phyloP scores from a whole-genome alignment of 2,329 filamentous ascomycete genomes.

The Drechslerella coelobrocha region DNA sequence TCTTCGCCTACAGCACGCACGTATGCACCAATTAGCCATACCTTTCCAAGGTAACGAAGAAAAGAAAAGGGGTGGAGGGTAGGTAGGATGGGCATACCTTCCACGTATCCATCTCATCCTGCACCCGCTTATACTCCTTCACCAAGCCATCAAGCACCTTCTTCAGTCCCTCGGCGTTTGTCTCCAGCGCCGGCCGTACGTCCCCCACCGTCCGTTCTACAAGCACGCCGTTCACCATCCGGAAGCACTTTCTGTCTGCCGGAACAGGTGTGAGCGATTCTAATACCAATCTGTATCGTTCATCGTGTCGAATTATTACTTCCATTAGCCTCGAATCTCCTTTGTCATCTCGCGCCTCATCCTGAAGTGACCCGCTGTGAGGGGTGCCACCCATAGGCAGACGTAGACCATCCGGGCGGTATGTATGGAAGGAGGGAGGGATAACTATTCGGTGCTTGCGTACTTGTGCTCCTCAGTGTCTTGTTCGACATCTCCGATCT shows the following conservation, averaged over 20 bases:
- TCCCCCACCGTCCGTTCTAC: constrained; percentile 94
- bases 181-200: constrained; percentile 86
- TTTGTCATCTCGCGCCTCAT: not conserved
- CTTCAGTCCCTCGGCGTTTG: constrained; percentile 90
- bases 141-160: constrained; percentile 93
- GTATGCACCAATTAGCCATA: constrained; percentile 2
- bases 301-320: not conserved
- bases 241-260: constrained; percentile 91
- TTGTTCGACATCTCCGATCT: constrained; percentile 97
- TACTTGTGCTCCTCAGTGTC: constrained; percentile 98
- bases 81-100: no score
- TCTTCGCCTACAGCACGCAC: constrained; percentile 72
- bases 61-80: no score
- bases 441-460: constrained; percentile 57
- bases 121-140: constrained; percentile 94
- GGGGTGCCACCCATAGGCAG: no score
- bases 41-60: not conserved
- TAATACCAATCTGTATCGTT: constrained; percentile 76
- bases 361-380: no score
- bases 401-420: not conserved
- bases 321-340: not conserved
- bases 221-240: constrained; percentile 96
- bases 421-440: constrained; percentile 20
- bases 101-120: constrained; percentile 96
- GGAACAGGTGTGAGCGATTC: constrained; percentile 86